Evolutionary conservation across 768 basidiomycete species (phyloP), one percentile per base, ranked within the genome.

Genomic region (Tulasnella sp.): DNA sequence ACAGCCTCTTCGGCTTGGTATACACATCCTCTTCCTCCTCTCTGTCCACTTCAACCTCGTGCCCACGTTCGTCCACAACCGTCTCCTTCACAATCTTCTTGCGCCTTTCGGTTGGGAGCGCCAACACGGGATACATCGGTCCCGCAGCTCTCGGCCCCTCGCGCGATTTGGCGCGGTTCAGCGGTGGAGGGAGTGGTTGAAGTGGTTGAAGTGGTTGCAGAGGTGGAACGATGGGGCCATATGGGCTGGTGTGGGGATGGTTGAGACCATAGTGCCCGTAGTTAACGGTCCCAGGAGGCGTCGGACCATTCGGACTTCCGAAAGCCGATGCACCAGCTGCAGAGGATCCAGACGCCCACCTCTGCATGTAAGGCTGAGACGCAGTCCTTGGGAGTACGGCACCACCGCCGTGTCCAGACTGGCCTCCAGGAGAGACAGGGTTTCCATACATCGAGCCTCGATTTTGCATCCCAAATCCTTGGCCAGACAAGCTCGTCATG

Each of bases 1-100:
- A 79, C 40, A 79, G n/a, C 56, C 78, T 44, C 71, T 79, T 79
- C 48, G 40, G 40, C 71, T 46, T 72, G 31, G 73, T 42, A 71
- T 72, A 79, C 31, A 79, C 78, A 9, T 79, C 71, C 71, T 79
- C 78, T 40, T 79, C 78, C 48, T 79, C 78, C 56, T 79, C 78
- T 10, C 71, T 39, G 24, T 79, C 78, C 0, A 72, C 71, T 46
- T 44, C 42, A 18, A 79, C 78, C 31, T 79, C 40, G 2, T 79
- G 40, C 16, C 71, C 78, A 24, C 14, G 27, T 34, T 71, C 78
- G 39, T 79, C 39, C 21, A 73, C 42, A 24, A 72, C 71, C 2
- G 18, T 73, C 71, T 79, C 48, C 78, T 27, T 48, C 31, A 79
- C 71, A 0, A 72, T 39, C 71, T 74, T 74, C 71, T 79, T 79